Base-by-base conservation (phyloP, 495 filamentous ascomycete species). In the Talaromyces nanjingensis region DNA sequence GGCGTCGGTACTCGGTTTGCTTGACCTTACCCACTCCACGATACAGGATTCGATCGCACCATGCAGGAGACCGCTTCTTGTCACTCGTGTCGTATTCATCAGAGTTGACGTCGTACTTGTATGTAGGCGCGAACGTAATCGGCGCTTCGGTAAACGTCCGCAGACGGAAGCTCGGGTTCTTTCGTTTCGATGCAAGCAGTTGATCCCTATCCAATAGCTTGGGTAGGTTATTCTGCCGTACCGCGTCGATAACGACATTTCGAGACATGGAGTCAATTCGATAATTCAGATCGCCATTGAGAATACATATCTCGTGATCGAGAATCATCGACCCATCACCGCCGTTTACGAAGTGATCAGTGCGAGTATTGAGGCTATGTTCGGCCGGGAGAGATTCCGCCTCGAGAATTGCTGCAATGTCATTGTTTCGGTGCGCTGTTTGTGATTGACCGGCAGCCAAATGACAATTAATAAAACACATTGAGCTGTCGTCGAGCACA, bases 391-490 rank as follows among this genome's bases (percentile, higher is more conserved):
- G 74, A 2, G 87, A 79, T 16, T 84, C 74, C 9, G 88, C 81
- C 70, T 97, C 94, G 5, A 98, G 83, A 63, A 98, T 98, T 4
- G 87, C 87, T 0, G 93, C 89, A 56, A 97, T 86, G 70, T 98
- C 94, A 71, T 93, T 93, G 71, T 98, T 96, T 11, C 94, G 90
- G 67, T 93, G 83, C 37, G 88, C 87, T 1, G 93, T 97, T 64
- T 92, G 88, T 0, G 88, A 87, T 74, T 98, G 96, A 4, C 94
- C 94, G 1, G 94, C 94, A 14, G 94, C 94, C 60, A 98, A 82
- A 83, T 98, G 94, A 72, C 94, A 98, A 70, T 98, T 98, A 71
- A 97, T 86, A 74, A 98, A 94, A 76, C 94, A 98, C 42, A 98
- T 74, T 2, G 93, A 97, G 59, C 85, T 92, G 69, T 98, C 92